phyloP scores from a whole-genome alignment of 2,329 filamentous ascomycete species.

The Aureobasidium uvarum region DNA sequence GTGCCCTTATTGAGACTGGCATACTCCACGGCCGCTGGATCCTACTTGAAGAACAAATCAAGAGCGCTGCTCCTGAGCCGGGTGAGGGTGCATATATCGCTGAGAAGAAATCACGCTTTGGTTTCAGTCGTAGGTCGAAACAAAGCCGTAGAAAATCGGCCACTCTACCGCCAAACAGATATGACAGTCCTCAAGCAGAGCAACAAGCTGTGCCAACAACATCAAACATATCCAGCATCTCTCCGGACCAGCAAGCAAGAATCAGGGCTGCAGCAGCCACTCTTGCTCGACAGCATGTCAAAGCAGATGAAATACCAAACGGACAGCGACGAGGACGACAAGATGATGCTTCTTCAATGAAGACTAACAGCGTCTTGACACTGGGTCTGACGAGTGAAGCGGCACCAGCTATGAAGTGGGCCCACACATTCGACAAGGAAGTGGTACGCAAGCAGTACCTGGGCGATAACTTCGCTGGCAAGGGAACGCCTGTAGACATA shows the following conservation, averaged over 20 bases:
- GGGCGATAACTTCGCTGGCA: constrained; percentile 68
- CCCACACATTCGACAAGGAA: constrained; percentile 90
- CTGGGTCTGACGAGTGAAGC: constrained; percentile 86
- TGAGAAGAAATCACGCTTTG: constrained; percentile 93
- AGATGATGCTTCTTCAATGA: constrained; percentile 58
- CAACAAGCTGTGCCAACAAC: constrained; percentile 51
- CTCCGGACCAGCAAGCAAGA: constrained; percentile 84
- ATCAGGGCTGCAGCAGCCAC: constrained; percentile 89
- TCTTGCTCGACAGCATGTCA: constrained; percentile 68
- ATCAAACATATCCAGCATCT: constrained; percentile 78
- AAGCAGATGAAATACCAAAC: constrained; percentile 51
- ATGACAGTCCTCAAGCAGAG: constrained; percentile 38
- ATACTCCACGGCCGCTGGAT: constrained; percentile 84
- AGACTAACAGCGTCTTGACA: constrained; percentile 88
- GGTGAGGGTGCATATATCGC: constrained; percentile 85
- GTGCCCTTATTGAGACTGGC: constrained; percentile 84
- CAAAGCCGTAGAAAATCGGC: constrained; percentile 68
- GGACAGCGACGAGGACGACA: constrained; percentile 56
- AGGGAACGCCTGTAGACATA: constrained; percentile 54
- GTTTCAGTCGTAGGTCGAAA: constrained; percentile 70
- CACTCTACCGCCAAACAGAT: constrained; percentile 28
- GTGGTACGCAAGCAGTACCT: constrained; percentile 83
- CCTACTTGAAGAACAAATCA: constrained; percentile 93
- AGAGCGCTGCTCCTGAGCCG: constrained; percentile 82
- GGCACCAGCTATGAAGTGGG: constrained; percentile 95